These are phyloP conservation scores for Scytalidium lignicola DNA, from an alignment of 2,329 filamentous ascomycete species.

Conservation along the genomic window DNA sequence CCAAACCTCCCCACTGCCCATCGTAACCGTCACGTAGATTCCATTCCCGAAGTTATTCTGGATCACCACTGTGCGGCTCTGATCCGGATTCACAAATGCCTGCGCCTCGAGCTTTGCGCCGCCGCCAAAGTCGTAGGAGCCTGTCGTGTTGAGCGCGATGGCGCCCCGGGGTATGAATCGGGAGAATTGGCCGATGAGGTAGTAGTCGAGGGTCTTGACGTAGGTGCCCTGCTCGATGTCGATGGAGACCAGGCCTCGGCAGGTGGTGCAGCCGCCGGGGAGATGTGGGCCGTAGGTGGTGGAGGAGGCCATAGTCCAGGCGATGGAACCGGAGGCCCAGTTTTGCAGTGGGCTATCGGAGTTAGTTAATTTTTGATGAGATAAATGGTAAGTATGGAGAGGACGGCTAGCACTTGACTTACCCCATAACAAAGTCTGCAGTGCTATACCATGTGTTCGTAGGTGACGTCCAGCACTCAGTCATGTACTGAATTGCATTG, in stretches of 20 bases:
- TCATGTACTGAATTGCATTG: slow-evolving; percentile 40
- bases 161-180: slow-evolving; percentile 42
- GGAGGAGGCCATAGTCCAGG: slow-evolving; percentile 41
- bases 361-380: background rate
- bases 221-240: slow-evolving; percentile 41
- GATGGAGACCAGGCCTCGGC: slow-evolving; percentile 50
- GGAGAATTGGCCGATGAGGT: slow-evolving; percentile 49
- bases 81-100: slow-evolving; percentile 42
- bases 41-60: slow-evolving; percentile 43
- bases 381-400: too few relatives aligned
- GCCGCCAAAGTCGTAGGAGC: slow-evolving; percentile 38
- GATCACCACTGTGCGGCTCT: slow-evolving; percentile 39
- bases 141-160: slow-evolving; percentile 35
- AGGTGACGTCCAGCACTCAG: slow-evolving; percentile 40
- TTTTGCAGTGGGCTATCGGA: slow-evolving; percentile 37
- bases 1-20: slow-evolving; percentile 33
- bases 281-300: slow-evolving; percentile 38
- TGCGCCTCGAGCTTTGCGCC: slow-evolving; percentile 38
- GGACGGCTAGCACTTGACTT: too few relatives aligned
- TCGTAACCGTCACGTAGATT: slow-evolving; percentile 35
- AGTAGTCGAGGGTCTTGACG: slow-evolving; percentile 43
- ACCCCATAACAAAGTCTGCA: slow-evolving; percentile 44
- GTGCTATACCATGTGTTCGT: slow-evolving; percentile 52
- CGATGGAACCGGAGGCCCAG: slow-evolving; percentile 39
- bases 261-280: slow-evolving; percentile 35